Evolutionary conservation across 164 flowering plant species (phyloP).

Genomic region (Magnolia sinica): DNA sequence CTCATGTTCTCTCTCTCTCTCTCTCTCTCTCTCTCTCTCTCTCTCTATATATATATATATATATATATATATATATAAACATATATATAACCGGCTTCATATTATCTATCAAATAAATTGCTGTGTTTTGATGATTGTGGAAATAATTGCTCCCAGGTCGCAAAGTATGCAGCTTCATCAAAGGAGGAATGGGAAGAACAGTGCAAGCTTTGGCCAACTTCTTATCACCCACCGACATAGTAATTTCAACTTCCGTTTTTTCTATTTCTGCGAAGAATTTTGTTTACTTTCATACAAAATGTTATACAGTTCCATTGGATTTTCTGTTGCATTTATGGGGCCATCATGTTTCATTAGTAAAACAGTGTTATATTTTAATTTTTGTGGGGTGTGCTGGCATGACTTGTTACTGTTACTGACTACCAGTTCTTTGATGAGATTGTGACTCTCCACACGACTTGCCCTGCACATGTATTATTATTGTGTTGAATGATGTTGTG

Average conservation of each 20-base stretch:
- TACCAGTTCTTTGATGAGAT: too few relatives aligned
- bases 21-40: not conserved
- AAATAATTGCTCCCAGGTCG: slow-evolving; percentile 43
- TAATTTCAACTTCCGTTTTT: slow-evolving; percentile 20
- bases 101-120: not conserved
- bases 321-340: too few relatives aligned
- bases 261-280: not conserved
- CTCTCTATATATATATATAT: too few relatives aligned
- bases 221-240: slow-evolving; percentile 91
- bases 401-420: too few relatives aligned
- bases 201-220: slow-evolving; percentile 92
- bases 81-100: not conserved
- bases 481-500: too few relatives aligned
- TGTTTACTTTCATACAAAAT: not conserved
- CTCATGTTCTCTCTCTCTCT: not conserved
- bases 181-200: slow-evolving; percentile 94
- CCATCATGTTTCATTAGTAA: too few relatives aligned
- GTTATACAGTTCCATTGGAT: too few relatives aligned
- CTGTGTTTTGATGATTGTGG: not conserved
- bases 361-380: too few relatives aligned
- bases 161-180: slow-evolving; percentile 69
- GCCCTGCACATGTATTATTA: too few relatives aligned
- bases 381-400: too few relatives aligned
- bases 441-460: too few relatives aligned
- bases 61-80: not conserved